These are phyloP conservation scores for Mycena belliarum DNA, from an alignment of 768 basidiomycete species.

Conservation along the genomic window DNA sequence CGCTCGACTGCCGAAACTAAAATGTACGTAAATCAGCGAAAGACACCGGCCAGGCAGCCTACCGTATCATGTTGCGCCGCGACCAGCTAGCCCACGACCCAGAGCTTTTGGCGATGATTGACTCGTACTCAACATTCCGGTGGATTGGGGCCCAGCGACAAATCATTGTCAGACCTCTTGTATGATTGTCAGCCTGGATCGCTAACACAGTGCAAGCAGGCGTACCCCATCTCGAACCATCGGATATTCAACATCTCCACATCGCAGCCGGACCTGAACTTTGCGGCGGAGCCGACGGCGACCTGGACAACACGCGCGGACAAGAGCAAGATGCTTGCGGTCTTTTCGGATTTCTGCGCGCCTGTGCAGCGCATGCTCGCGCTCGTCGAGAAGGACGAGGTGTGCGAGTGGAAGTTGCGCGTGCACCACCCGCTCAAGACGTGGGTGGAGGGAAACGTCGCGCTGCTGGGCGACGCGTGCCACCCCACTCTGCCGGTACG, in stretches of 20 bases:
- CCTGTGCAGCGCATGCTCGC: constrained; percentile 34
- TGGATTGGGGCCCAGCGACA: constrained; percentile 40
- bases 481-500: constrained; percentile 29
- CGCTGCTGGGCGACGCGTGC: constrained; percentile 38
- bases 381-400: constrained; percentile 35
- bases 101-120: constrained; percentile 34
- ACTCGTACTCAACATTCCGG: constrained; percentile 30
- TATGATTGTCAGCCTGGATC: no score
- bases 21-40: constrained; percentile 19
- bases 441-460: constrained; percentile 37
- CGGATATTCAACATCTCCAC: constrained; percentile 39
- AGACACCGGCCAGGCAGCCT: constrained; percentile 41
- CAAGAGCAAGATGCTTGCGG: constrained; percentile 34
- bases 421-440: constrained; percentile 37
- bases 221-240: constrained; percentile 38
- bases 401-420: constrained; percentile 43
- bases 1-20: not conserved
- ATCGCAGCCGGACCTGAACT: constrained; percentile 37
- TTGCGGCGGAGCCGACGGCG: constrained; percentile 32
- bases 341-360: constrained; percentile 37
- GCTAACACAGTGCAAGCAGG: not conserved
- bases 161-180: constrained; percentile 28
- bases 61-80: constrained; percentile 36
- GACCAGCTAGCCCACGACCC: constrained; percentile 32
- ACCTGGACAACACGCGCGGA: constrained; percentile 36